Evolutionary conservation across 2,329 filamentous ascomycete genomes (phyloP), one percentile per base, ranked within the genome.

Genomic region (Aspergillus floridensis): DNA sequence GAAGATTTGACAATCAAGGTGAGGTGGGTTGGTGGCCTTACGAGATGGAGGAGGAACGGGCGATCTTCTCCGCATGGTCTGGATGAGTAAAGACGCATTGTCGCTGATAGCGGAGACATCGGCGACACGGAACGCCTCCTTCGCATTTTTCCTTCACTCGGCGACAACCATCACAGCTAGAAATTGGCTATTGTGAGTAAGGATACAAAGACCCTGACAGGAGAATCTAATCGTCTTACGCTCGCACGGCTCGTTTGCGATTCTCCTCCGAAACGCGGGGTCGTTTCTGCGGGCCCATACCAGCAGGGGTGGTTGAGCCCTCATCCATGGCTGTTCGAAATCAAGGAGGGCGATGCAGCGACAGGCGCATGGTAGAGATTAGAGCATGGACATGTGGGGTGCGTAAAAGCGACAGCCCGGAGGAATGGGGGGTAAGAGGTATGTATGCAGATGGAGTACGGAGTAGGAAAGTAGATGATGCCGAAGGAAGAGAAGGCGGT

Each of bases 131-230:
- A 19, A 82, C 75, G 53, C 82, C 82, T 50, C 82, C 82, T 64
- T 84, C 81, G 65, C 82, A 84, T 71, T 84, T 83, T 68, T 84
- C 82, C 66, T 84, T 84, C 59, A 82, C 77, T 62, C 81, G 77
- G 59, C 82, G 81, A 68, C 82, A 84, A 55, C 79, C 80, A 66
- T 83, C 81, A 66, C 82, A 84, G 59, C 82, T 84, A 58, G 35
- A 55, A n/a, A 29, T 29, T 41, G 12, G 53, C 32, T 32, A 32
- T 11, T 14, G 12, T 29, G 2, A 51, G 14, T 32, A 10, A n/a
- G 38, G 6, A 19, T 32, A 32, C 19, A 24, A 26, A 29, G 53
- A 31, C 14, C 2, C 24, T 48, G 49, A 22, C 21, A 50, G 31
- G 49, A 50, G 31, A 49, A 19, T 35, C 16, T 16, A 12, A 22